phyloP scores from a whole-genome alignment of 305 asterid species.

The Nicotiana rustica region DNA sequence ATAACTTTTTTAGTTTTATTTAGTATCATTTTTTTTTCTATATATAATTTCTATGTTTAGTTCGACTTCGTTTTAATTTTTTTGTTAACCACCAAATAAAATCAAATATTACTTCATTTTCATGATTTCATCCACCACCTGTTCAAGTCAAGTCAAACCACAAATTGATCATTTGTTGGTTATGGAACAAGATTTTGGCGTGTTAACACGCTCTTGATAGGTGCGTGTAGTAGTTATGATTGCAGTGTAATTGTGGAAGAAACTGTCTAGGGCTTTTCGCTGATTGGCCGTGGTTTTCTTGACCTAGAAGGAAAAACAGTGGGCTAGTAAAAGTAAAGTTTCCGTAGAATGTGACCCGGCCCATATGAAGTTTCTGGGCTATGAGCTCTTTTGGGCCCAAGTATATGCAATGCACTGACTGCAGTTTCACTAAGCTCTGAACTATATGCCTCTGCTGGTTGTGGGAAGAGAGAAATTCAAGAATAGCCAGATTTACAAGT shows the following conservation, averaged over 20 bases:
- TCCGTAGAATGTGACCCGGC: neutral
- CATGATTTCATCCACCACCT: neutral
- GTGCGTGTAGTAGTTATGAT: neutral
- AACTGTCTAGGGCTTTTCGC: neutral
- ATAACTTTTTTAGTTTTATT: no score
- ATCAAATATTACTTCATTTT: neutral
- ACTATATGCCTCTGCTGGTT: neutral
- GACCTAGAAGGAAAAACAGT: neutral
- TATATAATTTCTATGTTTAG: no score
- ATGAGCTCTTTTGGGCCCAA: neutral
- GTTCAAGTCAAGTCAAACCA: slow-evolving; percentile 5
- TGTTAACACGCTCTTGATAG: neutral
- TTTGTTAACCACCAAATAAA: neutral
- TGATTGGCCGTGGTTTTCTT: slow-evolving; percentile 26
- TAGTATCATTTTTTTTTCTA: no score
- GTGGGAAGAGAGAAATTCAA: no score
- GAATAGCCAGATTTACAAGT: no score
- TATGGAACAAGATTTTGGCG: neutral
- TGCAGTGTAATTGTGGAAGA: neutral
- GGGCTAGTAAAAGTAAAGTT: neutral
- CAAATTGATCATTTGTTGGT: neutral
- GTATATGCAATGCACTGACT: neutral
- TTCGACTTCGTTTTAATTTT: neutral
- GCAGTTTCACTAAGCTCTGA: neutral
- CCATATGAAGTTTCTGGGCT: neutral